phyloP scores from a whole-genome alignment of 2,329 filamentous ascomycete species.

The Daldinia sp. region DNA sequence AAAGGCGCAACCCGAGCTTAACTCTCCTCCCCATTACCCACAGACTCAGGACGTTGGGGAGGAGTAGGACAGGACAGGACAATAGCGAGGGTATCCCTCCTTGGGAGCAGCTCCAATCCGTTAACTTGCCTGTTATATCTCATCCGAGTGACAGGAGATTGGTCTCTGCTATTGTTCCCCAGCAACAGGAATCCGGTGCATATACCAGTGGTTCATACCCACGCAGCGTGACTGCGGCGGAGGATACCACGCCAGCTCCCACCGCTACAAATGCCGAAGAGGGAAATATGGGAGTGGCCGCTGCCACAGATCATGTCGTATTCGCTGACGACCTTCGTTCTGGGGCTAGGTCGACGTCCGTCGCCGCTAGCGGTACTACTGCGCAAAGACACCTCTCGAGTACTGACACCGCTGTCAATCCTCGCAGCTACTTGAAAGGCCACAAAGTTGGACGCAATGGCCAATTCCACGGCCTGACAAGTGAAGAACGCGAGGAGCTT shows the following conservation, averaged over 20 bases:
- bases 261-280: neutral
- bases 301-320: constrained; percentile 35
- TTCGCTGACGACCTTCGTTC: constrained; percentile 35
- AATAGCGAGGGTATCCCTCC: neutral
- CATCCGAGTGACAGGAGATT: constrained; percentile 35
- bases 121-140: constrained; percentile 34
- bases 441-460: constrained; percentile 50
- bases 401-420: constrained; percentile 16
- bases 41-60: constrained; percentile 37
- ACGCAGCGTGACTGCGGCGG: neutral
- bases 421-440: constrained; percentile 47
- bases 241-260: neutral
- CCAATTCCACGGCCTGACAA: constrained; percentile 42
- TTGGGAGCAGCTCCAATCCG: constrained; percentile 9
- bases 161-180: constrained; percentile 33
- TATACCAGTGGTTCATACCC: neutral
- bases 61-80: constrained; percentile 28
- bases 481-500: constrained; percentile 54
- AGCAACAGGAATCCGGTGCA: neutral
- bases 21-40: constrained; percentile 43
- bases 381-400: constrained; percentile 31
- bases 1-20: constrained; percentile 38
- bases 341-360: constrained; percentile 34
- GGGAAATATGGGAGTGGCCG: neutral
- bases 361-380: constrained; percentile 26